Evolutionary conservation across 2,329 filamentous ascomycete species (phyloP), one percentile per base, ranked within the genome.

Genomic region (Xylaria sp.): DNA sequence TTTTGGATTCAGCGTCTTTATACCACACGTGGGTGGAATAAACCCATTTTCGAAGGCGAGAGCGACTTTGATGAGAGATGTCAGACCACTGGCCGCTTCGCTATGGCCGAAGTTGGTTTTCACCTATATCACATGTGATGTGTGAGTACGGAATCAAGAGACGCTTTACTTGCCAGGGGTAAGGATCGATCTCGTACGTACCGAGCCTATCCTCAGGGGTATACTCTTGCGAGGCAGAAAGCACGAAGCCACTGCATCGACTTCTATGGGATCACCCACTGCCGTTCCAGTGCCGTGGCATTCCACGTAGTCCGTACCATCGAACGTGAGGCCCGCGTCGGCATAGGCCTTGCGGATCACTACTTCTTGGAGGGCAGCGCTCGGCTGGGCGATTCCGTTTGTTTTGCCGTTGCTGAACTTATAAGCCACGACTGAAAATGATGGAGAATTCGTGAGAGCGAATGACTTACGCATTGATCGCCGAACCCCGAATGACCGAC

Each of bases 351-450:
- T 63, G 30, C 69, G 58, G n/a, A 77, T 77, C 0, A 76, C 60
- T 0, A 55, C 65, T 9, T 66, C 68, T 59, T 81, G 79, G 0
- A 54, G 2, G 0, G 48, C 48, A 1, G 46, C 35, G 16, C 64
- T 79, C 0, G 81, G 82, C 47, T 77, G 72, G 0, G 79, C 78
- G 39, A 83, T 77, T 0, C 79, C 80, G 2, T 68, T 8, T 67
- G 79, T 72, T 30, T 59, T 69, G 1, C 80, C 80, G 59, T 80
- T 78, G 0, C 23, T 30, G 23, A 30, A 5, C 16, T 16, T 16
- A 16, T 30, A 30, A 30, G 23, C 23, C 23, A 30, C 23, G 23
- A 30, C 23, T 30, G 23, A 30, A 30, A 30, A 30, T 30, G 16
- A 16, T 16, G 16, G 16, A 16, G 16, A 16, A 16, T 16, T 16